Evolutionary conservation across 495 filamentous ascomycete genomes (phyloP), one percentile per base, ranked within the genome.

Genomic region (Chaetomidium leptoderma): DNA sequence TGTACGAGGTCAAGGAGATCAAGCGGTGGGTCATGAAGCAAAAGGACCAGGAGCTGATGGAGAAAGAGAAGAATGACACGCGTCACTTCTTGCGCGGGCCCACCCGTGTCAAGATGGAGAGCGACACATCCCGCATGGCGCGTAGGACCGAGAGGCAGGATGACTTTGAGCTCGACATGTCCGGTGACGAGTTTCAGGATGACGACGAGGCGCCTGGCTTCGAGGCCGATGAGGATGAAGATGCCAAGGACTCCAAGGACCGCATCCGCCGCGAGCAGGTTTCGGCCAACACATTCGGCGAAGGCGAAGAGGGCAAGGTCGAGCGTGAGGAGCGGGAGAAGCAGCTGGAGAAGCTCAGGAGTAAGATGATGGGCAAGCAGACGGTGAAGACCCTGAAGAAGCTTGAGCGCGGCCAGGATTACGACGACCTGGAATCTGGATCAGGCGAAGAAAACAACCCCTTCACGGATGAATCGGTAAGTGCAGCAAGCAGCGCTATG

Each of bases 251-350:
- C n/a, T 83, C 91, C 4, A 86, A 92, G 63, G 85, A 86, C 53
- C 81, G 85, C 59, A 87, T 97, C 59, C 93, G 92, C 59, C 83
- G 89, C 35, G 92, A 98, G 64, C 90, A 93, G 63, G 75, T 92
- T 30, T 83, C 82, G 56, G 92, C 93, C 14, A 95, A 96, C 63
- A 73, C 92, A 7, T 96, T 96, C 61, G 86, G 88, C 56, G 74
- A 89, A 14, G 90, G 88, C 61, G 84, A 95, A 19, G 90, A 97
- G 69, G 83, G 86, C 53, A 89, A 96, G 58, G 89, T 90, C 35
- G 91, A 97, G 52, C 76, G 84, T 50, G 87, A 92, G 65, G 89
- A 93, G 69, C 66, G 80, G 11, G 81, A 86, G 59, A 78, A 87
- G 64, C 79, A 86, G 70, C 78, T 78, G 64, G 86, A 89, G 46